These are phyloP conservation scores for Aspergillus cristatus DNA, from an alignment of 495 filamentous ascomycete genomes.

Conservation along the genomic window DNA sequence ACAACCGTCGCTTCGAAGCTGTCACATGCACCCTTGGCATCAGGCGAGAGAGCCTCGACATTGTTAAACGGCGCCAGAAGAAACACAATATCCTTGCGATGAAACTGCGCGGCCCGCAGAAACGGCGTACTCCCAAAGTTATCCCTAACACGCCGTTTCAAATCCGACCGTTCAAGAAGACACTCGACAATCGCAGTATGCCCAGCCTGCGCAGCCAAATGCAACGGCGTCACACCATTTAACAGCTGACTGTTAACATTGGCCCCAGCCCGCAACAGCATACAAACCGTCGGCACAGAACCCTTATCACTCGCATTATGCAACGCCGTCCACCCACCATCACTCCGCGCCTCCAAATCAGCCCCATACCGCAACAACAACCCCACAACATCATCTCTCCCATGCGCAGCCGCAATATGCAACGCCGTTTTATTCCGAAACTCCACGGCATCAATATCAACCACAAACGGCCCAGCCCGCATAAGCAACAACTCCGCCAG, in stretches of 20 bases:
- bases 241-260: slow-evolving; percentile 46
- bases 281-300: slow-evolving; percentile 35
- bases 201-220: slow-evolving; percentile 52
- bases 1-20: slow-evolving; percentile 60
- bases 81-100: slow-evolving; percentile 46
- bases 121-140: slow-evolving; percentile 55
- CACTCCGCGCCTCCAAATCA: slow-evolving; percentile 45
- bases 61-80: slow-evolving; percentile 48
- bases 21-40: slow-evolving; percentile 47
- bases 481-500: slow-evolving; percentile 48
- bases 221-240: slow-evolving; percentile 54
- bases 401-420: slow-evolving; percentile 49
- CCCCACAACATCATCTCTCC: slow-evolving; percentile 44
- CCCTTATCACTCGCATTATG: slow-evolving; percentile 56
- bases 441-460: slow-evolving; percentile 43
- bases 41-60: slow-evolving; percentile 39
- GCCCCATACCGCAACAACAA: slow-evolving; percentile 45
- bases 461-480: slow-evolving; percentile 25
- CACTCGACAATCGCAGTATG: slow-evolving; percentile 47
- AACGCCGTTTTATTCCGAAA: slow-evolving; percentile 50
- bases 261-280: slow-evolving; percentile 42
- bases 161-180: slow-evolving; percentile 37
- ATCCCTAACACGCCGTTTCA: slow-evolving; percentile 43
- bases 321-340: slow-evolving; percentile 55
- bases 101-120: slow-evolving; percentile 50